These are phyloP conservation scores for Barbarea vulgaris DNA, from an alignment of 345 rosid species.

Conservation along the genomic window DNA sequence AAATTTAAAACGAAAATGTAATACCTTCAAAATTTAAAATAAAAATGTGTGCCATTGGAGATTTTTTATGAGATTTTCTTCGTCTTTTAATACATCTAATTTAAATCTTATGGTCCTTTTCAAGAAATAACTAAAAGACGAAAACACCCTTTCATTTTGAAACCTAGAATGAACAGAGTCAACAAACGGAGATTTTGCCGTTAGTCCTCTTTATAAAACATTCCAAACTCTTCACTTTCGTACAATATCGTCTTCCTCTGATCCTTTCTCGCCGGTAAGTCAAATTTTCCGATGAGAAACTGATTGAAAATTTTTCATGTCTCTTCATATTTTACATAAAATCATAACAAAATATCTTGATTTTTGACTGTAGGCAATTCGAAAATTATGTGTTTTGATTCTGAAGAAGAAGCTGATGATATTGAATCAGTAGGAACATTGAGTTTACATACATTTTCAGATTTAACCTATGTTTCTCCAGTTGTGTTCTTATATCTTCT, in stretches of 20 bases:
- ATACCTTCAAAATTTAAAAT: no score
- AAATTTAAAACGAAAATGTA: no score
- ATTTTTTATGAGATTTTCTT: no score
- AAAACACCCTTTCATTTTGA: background rate
- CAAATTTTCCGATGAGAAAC: background rate
- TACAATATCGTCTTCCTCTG: background rate
- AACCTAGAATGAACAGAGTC: conserved; percentile 1
- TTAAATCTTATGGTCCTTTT: no score
- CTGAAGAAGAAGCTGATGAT: conserved; percentile 42
- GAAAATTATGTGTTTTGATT: conserved; percentile 48
- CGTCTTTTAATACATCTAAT: no score
- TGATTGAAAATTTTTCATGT: background rate
- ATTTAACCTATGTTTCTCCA: conserved; percentile 68
- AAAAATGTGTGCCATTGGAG: no score
- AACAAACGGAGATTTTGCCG: background rate
- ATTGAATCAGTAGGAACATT: conserved; percentile 40
- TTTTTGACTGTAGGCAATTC: background rate
- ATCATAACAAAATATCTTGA: background rate
- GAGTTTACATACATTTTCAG: conserved; percentile 58
- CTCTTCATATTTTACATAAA: background rate
- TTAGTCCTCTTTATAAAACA: background rate
- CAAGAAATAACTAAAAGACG: background rate
- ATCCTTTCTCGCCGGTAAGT: background rate
- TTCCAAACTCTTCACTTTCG: background rate
- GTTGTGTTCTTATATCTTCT: conserved; percentile 74